Evolutionary conservation across 2,329 filamentous ascomycete species (phyloP), one percentile per base, ranked within the genome.

Genomic region (Paraphoma sp.): DNA sequence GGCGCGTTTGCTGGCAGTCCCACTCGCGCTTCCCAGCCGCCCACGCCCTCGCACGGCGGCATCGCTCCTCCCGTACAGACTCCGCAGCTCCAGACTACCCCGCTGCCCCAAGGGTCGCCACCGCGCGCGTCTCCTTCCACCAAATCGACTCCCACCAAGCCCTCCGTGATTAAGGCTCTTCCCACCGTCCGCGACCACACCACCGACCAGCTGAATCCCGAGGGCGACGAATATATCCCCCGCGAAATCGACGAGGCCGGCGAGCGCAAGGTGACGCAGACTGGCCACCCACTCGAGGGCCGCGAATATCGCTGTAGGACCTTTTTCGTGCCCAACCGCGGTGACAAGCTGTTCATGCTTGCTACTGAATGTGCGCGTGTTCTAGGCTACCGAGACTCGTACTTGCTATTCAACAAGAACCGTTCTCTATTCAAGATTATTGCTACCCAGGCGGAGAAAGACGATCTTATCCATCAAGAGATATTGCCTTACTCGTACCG

Each of bases 331-430:
- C 93, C 94, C 16, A 89, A 96, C 70, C 85, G 95, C 67, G 93
- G 92, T 29, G 89, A 96, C 64, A 97, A 97, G 78, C 85, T 98
- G 6, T 99, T 98, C 80, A 99, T 99, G 95, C 86, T 99, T 50
- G 95, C 95, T 36, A 99, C 95, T 14, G 95, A 99, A 79, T 98
- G 95, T 74, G 95, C 95, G 23, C 88, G 95, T 64, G 93, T 97
- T 4, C 83, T 98, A 18, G 91, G 93, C 45, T 99, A 99, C 76
- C 87, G 95, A 59, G 95, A 99, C 77, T 97, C 93, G n/a, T 99
- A 99, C 76, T 83, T 99, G 36, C 82, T 99, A 14, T 99, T 99
- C 82, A 98, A 98, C 84, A 97, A 98, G 81, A 98, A 99, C 77
- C 86, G 94, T 64, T 98, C 95, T 2, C 82, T 99, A 8, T 96